Evolutionary conservation across 257 asterid genomes (phyloP).

Genomic region (Capsicum chinense): DNA sequence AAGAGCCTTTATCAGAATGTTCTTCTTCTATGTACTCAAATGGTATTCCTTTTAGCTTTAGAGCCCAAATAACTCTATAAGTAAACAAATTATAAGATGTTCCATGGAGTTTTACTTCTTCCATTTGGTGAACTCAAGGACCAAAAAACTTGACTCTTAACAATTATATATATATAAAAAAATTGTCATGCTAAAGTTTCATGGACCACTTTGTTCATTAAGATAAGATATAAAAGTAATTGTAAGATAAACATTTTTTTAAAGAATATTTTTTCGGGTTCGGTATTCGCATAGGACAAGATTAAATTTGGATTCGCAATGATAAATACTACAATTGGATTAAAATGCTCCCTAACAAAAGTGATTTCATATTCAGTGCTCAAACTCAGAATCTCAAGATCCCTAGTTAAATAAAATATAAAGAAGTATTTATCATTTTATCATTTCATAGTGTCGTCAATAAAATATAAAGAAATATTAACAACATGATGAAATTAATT

Average conservation of each 20-base stretch:
- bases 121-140: conserved; percentile 4
- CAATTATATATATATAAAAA: not conserved
- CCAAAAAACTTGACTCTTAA: not conserved
- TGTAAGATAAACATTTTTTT: not conserved
- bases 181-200: not conserved
- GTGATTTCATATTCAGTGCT: not conserved
- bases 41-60: conserved; percentile 29
- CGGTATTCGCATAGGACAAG: not conserved
- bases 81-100: conserved; percentile 26
- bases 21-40: conserved; percentile 33
- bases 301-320: not conserved
- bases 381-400: not conserved
- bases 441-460: not conserved
- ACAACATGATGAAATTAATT: not conserved
- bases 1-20: conserved; percentile 25
- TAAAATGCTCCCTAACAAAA: not conserved
- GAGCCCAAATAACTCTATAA: conserved; percentile 28
- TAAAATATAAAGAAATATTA: not conserved
- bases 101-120: conserved; percentile 31
- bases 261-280: not conserved
- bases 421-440: not conserved
- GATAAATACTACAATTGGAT: not conserved
- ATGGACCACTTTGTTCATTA: not conserved
- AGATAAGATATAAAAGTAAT: not conserved
- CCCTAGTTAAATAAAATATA: not conserved